Conservation (phyloP, 345 rosid genomes). For the Sisymbrium irio region DNA sequence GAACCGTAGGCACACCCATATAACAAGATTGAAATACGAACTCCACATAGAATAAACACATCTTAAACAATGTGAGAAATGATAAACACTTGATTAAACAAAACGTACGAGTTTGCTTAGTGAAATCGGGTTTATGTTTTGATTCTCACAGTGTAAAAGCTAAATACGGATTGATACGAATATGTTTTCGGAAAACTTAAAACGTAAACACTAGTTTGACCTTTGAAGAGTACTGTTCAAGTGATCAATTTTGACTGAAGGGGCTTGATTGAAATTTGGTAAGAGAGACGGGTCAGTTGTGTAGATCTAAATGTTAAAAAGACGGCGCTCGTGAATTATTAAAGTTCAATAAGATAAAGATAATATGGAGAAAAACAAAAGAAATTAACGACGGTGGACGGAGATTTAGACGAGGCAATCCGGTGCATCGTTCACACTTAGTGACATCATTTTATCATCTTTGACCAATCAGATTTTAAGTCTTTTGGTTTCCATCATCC, state of each 20-base stretch:
- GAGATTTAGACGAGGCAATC: neutral
- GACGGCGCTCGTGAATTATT: conserved; percentile 34
- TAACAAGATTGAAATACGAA: neutral
- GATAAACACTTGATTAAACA: neutral
- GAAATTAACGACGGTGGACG: conserved; percentile 6
- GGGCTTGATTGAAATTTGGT: neutral
- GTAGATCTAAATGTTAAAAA: neutral
- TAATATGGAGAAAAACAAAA: too few species aligned
- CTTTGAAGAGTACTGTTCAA: neutral
- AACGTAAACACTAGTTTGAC: neutral
- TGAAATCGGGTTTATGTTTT: neutral
- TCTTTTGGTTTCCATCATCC: neutral
- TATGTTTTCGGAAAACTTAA: neutral
- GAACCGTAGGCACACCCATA: conserved; percentile 1
- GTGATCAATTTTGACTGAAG: neutral
- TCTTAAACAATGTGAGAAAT: neutral
- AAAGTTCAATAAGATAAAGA: conserved; percentile 19
- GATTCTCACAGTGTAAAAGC: neutral
- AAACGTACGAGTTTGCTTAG: too few species aligned
- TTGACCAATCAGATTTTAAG: neutral
- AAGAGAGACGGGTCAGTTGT: neutral
- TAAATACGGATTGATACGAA: neutral
- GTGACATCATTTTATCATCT: neutral
- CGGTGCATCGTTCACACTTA: neutral
- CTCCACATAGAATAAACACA: neutral